These are phyloP conservation scores for Adiantum capillusveneris DNA, from an alignment of 75 land plant genomes.

Conservation along the genomic window DNA sequence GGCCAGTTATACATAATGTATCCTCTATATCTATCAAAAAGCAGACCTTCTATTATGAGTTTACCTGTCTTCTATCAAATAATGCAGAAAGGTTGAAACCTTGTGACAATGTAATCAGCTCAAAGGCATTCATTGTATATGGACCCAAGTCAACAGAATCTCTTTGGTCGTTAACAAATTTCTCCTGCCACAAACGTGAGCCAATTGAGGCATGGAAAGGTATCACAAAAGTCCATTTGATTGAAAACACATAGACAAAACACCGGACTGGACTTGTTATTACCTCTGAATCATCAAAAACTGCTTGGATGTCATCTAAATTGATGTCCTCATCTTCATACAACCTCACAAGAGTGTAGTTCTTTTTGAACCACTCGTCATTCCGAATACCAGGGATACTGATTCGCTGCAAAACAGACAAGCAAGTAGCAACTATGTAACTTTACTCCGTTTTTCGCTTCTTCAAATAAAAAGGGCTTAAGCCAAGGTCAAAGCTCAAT, in stretches of 20 bases:
- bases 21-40: too few relatives aligned
- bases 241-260: too few relatives aligned
- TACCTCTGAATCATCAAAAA: conserved; percentile 94
- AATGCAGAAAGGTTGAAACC: conserved; percentile 83
- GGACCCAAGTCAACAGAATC: conserved; percentile 48
- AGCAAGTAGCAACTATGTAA: too few relatives aligned
- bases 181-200: conserved; percentile 48
- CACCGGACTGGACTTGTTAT: too few relatives aligned
- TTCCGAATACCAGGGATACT: conserved; percentile 53
- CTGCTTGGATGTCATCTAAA: conserved; percentile 83
- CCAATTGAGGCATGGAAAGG: too few relatives aligned
- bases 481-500: too few relatives aligned
- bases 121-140: conserved; percentile 93
- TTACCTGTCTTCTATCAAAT: conserved; percentile 83
- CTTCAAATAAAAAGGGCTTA: too few relatives aligned
- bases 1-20: too few relatives aligned
- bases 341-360: conserved; percentile 50
- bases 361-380: conserved; percentile 72
- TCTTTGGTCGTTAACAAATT: conserved; percentile 56
- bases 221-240: too few relatives aligned
- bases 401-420: conserved; percentile 62
- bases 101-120: conserved; percentile 93
- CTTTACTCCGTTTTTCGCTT: too few relatives aligned
- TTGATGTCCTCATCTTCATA: conserved; percentile 59
- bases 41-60: too few relatives aligned